Percentiles rank a stretch among this genome's conserved stretches.
Evolutionary conservation across 2,329 filamentous ascomycete genomes (phyloP).

Genomic region (Phyllosticta citrichinensis): DNA sequence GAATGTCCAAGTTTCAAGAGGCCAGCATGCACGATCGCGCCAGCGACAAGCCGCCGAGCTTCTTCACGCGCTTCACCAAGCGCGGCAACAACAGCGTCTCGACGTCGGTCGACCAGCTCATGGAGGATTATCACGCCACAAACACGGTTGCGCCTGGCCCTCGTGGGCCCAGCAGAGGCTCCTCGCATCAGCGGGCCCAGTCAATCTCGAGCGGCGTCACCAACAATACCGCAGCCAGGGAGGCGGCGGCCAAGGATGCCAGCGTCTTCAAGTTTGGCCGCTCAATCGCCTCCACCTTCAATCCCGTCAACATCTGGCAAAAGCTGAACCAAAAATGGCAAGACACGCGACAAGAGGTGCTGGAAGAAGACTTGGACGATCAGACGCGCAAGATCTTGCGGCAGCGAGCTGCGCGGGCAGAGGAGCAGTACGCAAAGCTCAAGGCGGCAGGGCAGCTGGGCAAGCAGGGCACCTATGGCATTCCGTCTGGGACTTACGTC

Average conservation of each 20-base stretch:
- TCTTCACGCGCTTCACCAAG: slow-evolving; percentile 45
- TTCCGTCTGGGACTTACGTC: slow-evolving; percentile 12
- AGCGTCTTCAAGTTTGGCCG: slow-evolving; percentile 11
- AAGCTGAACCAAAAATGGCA: slow-evolving; percentile 10
- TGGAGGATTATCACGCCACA: slow-evolving; percentile 24
- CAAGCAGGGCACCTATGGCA: slow-evolving; percentile 23
- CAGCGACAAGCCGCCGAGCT: slow-evolving; percentile 59
- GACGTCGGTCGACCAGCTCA: slow-evolving; percentile 24
- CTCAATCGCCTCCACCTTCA: slow-evolving; percentile 11
- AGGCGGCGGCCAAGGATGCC: slow-evolving; percentile 6
- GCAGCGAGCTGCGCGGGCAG: slow-evolving; percentile 21
- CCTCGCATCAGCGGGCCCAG: slow-evolving; percentile 6
- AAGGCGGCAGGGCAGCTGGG: slow-evolving; percentile 24
- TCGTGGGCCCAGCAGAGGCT: not conserved
- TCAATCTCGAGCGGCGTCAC: slow-evolving; percentile 3
- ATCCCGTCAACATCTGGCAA: slow-evolving; percentile 11
- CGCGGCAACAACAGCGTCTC: slow-evolving; percentile 19
- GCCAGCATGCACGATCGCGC: slow-evolving; percentile 78
- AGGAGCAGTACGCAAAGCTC: slow-evolving; percentile 22
- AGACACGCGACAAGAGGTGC: slow-evolving; percentile 9
- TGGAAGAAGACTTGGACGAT: slow-evolving; percentile 9
- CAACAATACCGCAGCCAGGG: not conserved
- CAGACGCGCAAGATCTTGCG: slow-evolving; percentile 9
- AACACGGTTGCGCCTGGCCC: not conserved
- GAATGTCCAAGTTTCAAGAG: slow-evolving; percentile 60